phyloP scores from a whole-genome alignment of 1,139 yeast genomes.

The Meyerozyma sp. region DNA sequence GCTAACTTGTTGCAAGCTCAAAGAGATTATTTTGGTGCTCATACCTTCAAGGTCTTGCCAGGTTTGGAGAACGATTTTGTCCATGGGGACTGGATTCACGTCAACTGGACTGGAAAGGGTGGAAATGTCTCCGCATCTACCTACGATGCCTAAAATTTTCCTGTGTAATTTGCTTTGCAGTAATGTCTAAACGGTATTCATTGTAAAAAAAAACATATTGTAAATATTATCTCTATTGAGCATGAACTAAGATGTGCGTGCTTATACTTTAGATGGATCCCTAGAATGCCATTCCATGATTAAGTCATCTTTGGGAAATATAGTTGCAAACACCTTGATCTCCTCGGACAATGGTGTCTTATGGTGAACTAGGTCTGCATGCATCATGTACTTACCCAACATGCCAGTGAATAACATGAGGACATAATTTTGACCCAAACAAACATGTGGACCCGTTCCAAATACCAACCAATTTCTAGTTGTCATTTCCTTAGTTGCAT shows the following conservation, averaged over 20 bases:
- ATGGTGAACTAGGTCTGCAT: slow-evolving; percentile 75
- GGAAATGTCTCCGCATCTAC: slow-evolving; percentile 95
- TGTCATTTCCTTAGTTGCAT: slow-evolving; percentile 44
- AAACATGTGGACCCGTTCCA: slow-evolving; percentile 95
- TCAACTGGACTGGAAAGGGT: slow-evolving; percentile 99
- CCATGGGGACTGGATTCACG: slow-evolving; percentile 79
- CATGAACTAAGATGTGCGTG: not conserved
- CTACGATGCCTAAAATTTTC: slow-evolving; percentile 67
- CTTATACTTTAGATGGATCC: slow-evolving; percentile 32
- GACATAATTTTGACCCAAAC: slow-evolving; percentile 92
- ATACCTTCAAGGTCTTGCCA: slow-evolving; percentile 93
- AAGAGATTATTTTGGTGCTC: slow-evolving; percentile 99
- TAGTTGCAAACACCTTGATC: slow-evolving; percentile 94
- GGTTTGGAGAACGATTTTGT: slow-evolving; percentile 71
- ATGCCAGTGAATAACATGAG: slow-evolving; percentile 83
- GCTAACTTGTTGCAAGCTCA: slow-evolving; percentile 99
- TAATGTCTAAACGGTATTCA: not conserved
- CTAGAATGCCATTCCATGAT: slow-evolving; percentile 67
- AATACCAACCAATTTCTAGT: slow-evolving; percentile 93
- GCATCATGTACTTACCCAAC: slow-evolving; percentile 83
- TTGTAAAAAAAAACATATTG: not conserved
- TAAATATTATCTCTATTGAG: not conserved
- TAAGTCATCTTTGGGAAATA: slow-evolving; percentile 95
- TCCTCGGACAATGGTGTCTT: slow-evolving; percentile 82
- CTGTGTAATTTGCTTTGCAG: not conserved